Evolutionary conservation across 2,329 filamentous ascomycete genomes (phyloP).

Genomic region (Pseudonectria foliicola): DNA sequence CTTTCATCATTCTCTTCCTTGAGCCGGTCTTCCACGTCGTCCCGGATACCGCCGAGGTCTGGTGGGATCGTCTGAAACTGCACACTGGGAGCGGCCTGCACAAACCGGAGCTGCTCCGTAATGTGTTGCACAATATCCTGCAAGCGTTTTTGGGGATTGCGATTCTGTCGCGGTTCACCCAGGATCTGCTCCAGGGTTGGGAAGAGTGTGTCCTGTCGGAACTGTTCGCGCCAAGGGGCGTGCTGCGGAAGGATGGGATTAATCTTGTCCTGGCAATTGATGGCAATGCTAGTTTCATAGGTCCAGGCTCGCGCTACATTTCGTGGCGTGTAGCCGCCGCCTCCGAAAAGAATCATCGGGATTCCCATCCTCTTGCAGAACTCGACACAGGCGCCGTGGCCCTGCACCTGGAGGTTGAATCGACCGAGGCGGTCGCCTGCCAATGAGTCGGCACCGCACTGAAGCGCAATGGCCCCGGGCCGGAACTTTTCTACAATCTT

Average conservation of each 20-base stretch:
- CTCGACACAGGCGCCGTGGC: conserved; percentile 84
- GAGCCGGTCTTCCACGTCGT: conserved; percentile 61
- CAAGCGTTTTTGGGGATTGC: conserved; percentile 70
- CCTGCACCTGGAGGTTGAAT: conserved; percentile 94
- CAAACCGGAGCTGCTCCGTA: conserved; percentile 78
- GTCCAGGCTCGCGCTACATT: conserved; percentile 97
- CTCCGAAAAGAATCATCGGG: conserved; percentile 84
- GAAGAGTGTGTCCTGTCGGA: conserved; percentile 80
- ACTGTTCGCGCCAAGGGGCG: conserved; percentile 81
- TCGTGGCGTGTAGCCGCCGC: conserved; percentile 90
- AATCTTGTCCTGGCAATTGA: conserved; percentile 65
- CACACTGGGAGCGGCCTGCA: conserved; percentile 78
- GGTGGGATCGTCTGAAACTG: conserved; percentile 76
- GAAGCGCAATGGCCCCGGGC: conserved; percentile 86
- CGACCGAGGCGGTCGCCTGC: conserved; percentile 88
- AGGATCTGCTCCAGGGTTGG: conserved; percentile 71
- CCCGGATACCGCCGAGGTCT: conserved; percentile 60
- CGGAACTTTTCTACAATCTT: conserved; percentile 74
- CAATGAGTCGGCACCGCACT: conserved; percentile 92
- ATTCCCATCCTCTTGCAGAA: conserved; percentile 77
- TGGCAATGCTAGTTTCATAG: conserved; percentile 88
- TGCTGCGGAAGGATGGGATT: conserved; percentile 67
- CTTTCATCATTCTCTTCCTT: conserved; percentile 57
- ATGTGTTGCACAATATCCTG: conserved; percentile 70
- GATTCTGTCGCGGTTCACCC: conserved; percentile 64